These are phyloP conservation scores for Aspergillus affinis DNA, from an alignment of 495 filamentous ascomycete genomes.

Conservation along the genomic window DNA sequence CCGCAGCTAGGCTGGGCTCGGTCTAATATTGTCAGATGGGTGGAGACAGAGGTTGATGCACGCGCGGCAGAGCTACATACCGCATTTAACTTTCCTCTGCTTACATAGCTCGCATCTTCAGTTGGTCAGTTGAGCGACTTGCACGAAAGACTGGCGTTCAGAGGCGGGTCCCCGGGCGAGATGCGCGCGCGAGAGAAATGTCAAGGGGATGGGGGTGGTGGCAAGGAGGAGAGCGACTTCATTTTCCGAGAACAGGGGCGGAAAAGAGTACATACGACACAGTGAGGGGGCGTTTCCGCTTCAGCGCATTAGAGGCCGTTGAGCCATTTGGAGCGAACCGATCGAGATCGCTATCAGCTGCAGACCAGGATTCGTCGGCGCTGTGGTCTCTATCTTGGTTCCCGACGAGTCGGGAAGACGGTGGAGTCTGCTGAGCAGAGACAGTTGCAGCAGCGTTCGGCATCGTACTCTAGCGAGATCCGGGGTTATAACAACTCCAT, in stretches of 20 bases:
- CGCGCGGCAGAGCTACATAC: conserved; percentile 26
- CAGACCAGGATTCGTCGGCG: conserved; percentile 39
- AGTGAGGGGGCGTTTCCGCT: conserved; percentile 46
- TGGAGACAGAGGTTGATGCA: background rate
- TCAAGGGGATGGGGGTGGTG: background rate
- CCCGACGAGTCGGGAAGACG: conserved; percentile 24
- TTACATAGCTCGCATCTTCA: conserved; percentile 77
- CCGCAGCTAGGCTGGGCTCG: conserved; percentile 81
- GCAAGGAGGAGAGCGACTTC: conserved; percentile 3
- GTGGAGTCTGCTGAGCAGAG: conserved; percentile 25
- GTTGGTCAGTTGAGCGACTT: conserved; percentile 22
- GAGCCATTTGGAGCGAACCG: conserved; percentile 29
- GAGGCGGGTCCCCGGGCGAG: background rate
- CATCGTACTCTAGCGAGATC: conserved; percentile 43
- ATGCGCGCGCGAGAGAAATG: background rate
- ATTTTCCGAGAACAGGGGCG: background rate
- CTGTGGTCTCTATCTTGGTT: conserved; percentile 37
- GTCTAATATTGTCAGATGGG: conserved; percentile 35
- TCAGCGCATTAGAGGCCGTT: conserved; percentile 30
- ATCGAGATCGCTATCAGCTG: conserved; percentile 40
- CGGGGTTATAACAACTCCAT: conserved; percentile 24
- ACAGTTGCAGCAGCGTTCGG: conserved; percentile 34
- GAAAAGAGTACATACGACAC: conserved; percentile 39
- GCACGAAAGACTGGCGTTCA: conserved; percentile 1
- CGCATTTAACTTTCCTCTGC: conserved; percentile 81